A percentile compares a stretch with the other conserved stretches of the same genome.
Conservation (phyloP, 345 rosid species). For the Clausena lansium region DNA sequence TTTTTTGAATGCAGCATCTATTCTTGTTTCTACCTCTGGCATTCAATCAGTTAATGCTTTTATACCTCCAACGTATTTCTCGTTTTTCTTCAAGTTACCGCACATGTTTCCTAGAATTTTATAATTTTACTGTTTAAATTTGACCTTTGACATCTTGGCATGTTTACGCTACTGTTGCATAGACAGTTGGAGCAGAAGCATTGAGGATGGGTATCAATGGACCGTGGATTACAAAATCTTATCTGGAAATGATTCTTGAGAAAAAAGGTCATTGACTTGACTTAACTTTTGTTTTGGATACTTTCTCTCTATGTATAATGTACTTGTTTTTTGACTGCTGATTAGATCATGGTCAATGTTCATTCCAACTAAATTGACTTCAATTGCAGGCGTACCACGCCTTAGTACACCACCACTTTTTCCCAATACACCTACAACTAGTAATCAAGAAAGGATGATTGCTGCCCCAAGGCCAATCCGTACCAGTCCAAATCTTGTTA, state of each 20-base stretch:
- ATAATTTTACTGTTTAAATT: background rate
- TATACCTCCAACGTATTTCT: background rate
- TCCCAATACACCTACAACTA: slow-evolving; percentile 39
- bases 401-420: slow-evolving; percentile 86
- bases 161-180: slow-evolving; percentile 27
- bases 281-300: slow-evolving; percentile 8
- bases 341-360: slow-evolving; percentile 9
- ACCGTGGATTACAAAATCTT: slow-evolving; percentile 97
- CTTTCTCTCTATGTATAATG: background rate
- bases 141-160: slow-evolving; percentile 6
- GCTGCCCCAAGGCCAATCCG: slow-evolving; percentile 95
- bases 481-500: slow-evolving; percentile 67
- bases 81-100: background rate
- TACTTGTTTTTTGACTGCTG: slow-evolving; percentile 20
- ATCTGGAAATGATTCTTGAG: slow-evolving; percentile 93
- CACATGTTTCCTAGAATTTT: background rate
- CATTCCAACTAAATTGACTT: slow-evolving; percentile 26
- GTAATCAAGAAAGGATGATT: slow-evolving; percentile 67
- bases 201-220: slow-evolving; percentile 67
- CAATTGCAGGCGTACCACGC: slow-evolving; percentile 88
- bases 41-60: slow-evolving; percentile 6
- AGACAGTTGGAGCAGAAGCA: slow-evolving; percentile 98
- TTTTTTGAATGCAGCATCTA: background rate
- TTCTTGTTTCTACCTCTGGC: background rate
- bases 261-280: slow-evolving; percentile 62